phyloP scores from a whole-genome alignment of 1,284 basidiomycete species.

The Leccinum pseudoinsigne region DNA sequence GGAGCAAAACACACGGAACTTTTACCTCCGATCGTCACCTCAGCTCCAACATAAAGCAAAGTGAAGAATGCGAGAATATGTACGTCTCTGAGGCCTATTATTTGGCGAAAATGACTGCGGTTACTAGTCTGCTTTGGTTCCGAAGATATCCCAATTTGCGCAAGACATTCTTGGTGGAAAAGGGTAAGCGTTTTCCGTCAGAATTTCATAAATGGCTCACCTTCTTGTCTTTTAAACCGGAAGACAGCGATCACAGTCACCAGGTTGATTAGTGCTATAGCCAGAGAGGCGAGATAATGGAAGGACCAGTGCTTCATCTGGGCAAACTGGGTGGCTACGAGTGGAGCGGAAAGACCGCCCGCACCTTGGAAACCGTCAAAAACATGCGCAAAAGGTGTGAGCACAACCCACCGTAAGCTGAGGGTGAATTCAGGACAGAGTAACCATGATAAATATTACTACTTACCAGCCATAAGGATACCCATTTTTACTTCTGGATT shows the following conservation, averaged over 20 bases:
- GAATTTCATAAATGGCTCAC: conserved; percentile 26
- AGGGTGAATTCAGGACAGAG: neutral
- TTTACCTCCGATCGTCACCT: conserved; percentile 54
- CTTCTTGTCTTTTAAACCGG: conserved; percentile 53
- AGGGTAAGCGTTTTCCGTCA: neutral
- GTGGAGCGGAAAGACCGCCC: conserved; percentile 58
- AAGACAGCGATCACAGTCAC: conserved; percentile 48
- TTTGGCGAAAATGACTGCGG: conserved; percentile 47
- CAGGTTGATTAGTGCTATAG: conserved; percentile 49
- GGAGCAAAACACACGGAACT: neutral
- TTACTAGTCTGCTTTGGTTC: conserved; percentile 27
- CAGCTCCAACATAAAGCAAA: conserved; percentile 55
- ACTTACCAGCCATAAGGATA: conserved; percentile 25
- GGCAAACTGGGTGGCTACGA: conserved; percentile 63
- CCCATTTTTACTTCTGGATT: conserved; percentile 31
- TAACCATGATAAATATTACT: neutral
- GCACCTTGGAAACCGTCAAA: conserved; percentile 38
- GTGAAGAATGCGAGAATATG: conserved; percentile 52
- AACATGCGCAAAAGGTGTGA: neutral
- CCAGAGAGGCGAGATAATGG: conserved; percentile 62
- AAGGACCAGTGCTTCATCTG: conserved; percentile 53
- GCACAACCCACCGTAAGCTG: conserved; percentile 14
- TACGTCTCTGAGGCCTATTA: conserved; percentile 44
- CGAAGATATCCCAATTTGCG: conserved; percentile 31
- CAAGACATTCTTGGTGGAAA: conserved; percentile 23